Conservation (phyloP, 2,329 filamentous ascomycete species). For the Neophaeococcomyces mojaviensis region DNA sequence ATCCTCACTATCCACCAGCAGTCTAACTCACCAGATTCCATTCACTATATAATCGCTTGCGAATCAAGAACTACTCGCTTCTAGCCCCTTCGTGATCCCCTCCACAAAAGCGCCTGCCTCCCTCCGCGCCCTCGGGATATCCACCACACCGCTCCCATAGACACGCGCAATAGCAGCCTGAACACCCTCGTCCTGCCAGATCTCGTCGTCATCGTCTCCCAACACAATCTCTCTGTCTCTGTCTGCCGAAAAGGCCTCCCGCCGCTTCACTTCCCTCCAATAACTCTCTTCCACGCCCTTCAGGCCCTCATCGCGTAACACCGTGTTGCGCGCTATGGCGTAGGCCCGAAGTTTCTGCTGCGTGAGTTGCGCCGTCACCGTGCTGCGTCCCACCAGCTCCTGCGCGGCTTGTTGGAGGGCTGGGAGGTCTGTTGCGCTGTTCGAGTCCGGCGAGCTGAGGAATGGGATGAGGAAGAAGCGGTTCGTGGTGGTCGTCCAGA, state of each 20-base stretch:
- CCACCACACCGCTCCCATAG: conserved; percentile 47
- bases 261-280: conserved; percentile 53
- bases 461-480: conserved; percentile 65
- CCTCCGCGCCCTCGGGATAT: conserved; percentile 35
- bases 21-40: too few relatives aligned
- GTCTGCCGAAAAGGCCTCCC: conserved; percentile 53
- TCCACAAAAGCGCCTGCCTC: conserved; percentile 39
- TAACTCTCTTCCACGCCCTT: conserved; percentile 61
- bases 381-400: conserved; percentile 36
- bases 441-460: conserved; percentile 39
- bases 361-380: conserved; percentile 50
- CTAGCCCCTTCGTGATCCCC: conserved; percentile 34
- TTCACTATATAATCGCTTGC: too few relatives aligned
- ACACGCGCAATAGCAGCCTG: conserved; percentile 61
- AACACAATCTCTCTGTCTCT: conserved; percentile 54
- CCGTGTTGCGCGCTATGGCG: conserved; percentile 72
- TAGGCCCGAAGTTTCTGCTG: conserved; percentile 64
- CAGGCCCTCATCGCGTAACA: conserved; percentile 64
- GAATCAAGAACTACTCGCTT: conserved; percentile 13
- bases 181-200: conserved; percentile 63
- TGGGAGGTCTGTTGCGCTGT: conserved; percentile 58
- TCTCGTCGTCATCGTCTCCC: conserved; percentile 63
- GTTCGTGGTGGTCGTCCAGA: conserved; percentile 74
- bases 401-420: conserved; percentile 11
- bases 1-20: too few relatives aligned